A percentile compares a stretch with the other conserved stretches of the same genome.
Conservation (phyloP, 1,139 yeast species). For the Kodamaea sp. region DNA sequence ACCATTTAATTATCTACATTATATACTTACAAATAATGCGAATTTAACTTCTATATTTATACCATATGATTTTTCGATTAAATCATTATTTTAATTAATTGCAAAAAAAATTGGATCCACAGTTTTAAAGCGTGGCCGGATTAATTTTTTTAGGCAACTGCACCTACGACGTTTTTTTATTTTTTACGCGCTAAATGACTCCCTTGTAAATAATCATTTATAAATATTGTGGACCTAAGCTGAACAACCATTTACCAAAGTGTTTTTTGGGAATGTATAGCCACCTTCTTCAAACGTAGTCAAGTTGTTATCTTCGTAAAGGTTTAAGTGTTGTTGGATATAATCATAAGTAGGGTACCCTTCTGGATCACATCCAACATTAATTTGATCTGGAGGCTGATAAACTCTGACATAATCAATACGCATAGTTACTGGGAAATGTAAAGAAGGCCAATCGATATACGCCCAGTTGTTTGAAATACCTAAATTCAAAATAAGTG, state of each 20-base stretch:
- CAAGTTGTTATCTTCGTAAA: slow-evolving; percentile 20
- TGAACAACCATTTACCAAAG: slow-evolving; percentile 12
- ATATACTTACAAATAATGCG: no score
- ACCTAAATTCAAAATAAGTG: slow-evolving; percentile 26
- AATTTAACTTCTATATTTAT: no score
- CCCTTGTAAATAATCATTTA: not conserved
- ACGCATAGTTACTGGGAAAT: slow-evolving; percentile 23
- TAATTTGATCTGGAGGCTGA: slow-evolving; percentile 23
- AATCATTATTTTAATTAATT: no score
- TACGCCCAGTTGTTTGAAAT: slow-evolving; percentile 31
- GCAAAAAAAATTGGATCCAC: no score
- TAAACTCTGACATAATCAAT: slow-evolving; percentile 25
- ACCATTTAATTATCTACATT: no score
- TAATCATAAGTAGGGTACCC: slow-evolving; percentile 24
- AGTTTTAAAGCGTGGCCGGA: no score
- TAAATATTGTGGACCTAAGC: not conserved
- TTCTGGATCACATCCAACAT: slow-evolving; percentile 25
- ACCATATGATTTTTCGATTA: no score
- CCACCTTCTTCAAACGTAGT: slow-evolving; percentile 24
- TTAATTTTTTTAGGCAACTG: no score
- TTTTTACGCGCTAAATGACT: no score
- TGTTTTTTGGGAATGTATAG: slow-evolving; percentile 23
- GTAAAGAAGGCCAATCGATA: slow-evolving; percentile 26
- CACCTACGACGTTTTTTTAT: no score
- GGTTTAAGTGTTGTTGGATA: slow-evolving; percentile 21